phyloP scores from a whole-genome alignment of 1,284 basidiomycete genomes.

The Malassezia slooffiae region DNA sequence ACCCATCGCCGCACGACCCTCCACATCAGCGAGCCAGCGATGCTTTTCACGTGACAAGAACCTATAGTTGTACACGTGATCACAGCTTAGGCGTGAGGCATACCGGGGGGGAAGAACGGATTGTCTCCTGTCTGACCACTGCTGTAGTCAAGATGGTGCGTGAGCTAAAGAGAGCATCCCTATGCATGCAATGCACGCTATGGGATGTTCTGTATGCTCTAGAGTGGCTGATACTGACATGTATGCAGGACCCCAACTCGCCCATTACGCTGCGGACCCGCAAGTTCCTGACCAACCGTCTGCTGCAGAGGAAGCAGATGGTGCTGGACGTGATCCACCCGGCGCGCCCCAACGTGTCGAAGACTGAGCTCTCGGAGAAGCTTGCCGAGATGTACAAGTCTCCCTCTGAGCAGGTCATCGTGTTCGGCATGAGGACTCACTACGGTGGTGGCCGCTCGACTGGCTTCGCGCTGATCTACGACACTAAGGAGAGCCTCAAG shows the following conservation, averaged over 20 bases:
- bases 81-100: too few species aligned
- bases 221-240: slow-evolving; percentile 14
- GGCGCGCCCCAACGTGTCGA: slow-evolving; percentile 84
- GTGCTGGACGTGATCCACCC: slow-evolving; percentile 94
- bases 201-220: too few species aligned
- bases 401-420: slow-evolving; percentile 55
- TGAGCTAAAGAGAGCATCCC: too few species aligned
- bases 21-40: neutral
- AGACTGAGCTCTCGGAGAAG: slow-evolving; percentile 83
- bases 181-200: too few species aligned
- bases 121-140: too few species aligned
- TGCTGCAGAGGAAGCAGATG: slow-evolving; percentile 67
- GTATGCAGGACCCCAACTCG: slow-evolving; percentile 61
- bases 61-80: slow-evolving; percentile 15
- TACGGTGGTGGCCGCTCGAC: slow-evolving; percentile 98
- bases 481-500: slow-evolving; percentile 77
- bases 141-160: too few species aligned
- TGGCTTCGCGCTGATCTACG: slow-evolving; percentile 92
- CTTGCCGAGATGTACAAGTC: slow-evolving; percentile 63
- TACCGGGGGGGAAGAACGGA: too few species aligned
- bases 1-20: neutral
- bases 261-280: slow-evolving; percentile 94
- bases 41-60: slow-evolving; percentile 13
- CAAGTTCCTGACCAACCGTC: slow-evolving; percentile 99
- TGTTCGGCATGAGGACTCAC: slow-evolving; percentile 63